A percentile compares a stretch with the other conserved stretches of the same genome.
Conservation (phyloP, 805 yeast species). For the Yarrowia sp. region DNA sequence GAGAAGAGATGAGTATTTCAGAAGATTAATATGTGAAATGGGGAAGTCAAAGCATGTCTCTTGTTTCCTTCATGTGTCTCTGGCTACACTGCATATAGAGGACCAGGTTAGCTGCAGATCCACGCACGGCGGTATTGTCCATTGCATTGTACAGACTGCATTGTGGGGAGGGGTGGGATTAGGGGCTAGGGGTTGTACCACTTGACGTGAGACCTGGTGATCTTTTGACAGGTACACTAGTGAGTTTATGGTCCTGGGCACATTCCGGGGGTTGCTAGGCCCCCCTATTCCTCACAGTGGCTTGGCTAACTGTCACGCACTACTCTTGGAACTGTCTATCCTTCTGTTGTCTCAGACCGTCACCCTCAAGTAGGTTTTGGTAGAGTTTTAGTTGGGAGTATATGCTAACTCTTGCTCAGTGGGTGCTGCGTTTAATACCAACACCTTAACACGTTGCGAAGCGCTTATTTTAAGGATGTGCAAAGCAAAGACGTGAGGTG, state of each 20-base stretch:
- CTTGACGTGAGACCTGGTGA: background rate
- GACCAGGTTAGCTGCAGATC: conserved; percentile 23
- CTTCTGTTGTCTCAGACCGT: background rate
- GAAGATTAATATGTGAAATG: background rate
- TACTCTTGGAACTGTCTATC: background rate
- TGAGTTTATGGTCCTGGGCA: background rate
- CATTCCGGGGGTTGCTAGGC: background rate
- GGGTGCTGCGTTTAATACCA: conserved; percentile 4
- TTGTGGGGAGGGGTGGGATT: conserved; percentile 18
- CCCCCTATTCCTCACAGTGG: background rate
- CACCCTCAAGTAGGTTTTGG: background rate
- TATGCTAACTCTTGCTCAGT: background rate
- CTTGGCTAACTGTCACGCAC: background rate
- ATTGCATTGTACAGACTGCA: conserved; percentile 11
- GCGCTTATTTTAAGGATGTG: background rate
- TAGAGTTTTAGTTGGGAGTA: background rate
- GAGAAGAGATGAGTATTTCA: conserved; percentile 1
- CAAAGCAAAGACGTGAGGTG: background rate
- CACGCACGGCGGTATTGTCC: conserved; percentile 25
- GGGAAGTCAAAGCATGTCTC: background rate
- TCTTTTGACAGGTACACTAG: background rate
- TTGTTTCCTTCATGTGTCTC: background rate
- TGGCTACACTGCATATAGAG: background rate
- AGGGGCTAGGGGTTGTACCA: conserved; percentile 17
- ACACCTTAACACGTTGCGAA: conserved; percentile 1